phyloP scores from a whole-genome alignment of 225 moss, liverwort and hornwort genomes.

The Pleurozium schreberi region DNA sequence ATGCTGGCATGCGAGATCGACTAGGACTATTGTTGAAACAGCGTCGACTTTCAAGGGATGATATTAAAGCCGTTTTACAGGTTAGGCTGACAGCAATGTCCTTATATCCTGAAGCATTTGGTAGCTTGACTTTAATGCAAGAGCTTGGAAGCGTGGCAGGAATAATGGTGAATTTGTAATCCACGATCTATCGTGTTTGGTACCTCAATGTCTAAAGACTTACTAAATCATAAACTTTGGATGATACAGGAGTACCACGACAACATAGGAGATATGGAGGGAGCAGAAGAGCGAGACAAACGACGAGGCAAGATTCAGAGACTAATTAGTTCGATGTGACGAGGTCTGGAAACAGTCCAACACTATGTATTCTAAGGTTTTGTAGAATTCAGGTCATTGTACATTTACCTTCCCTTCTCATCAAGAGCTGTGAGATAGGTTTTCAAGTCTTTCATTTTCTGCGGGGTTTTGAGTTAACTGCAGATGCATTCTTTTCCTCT shows the following conservation, averaged over 20 bases:
- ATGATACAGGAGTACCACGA: slow-evolving; percentile 69
- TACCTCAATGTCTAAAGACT: neutral
- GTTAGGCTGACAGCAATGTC: slow-evolving; percentile 12
- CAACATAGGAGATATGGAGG: slow-evolving; percentile 82
- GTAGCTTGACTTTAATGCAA: neutral
- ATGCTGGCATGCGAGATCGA: slow-evolving; percentile 79
- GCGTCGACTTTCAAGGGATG: slow-evolving; percentile 62
- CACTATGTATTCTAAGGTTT: slow-evolving; percentile 55
- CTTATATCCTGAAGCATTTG: neutral
- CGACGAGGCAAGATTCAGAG: slow-evolving; percentile 75
- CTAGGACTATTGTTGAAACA: slow-evolving; percentile 81
- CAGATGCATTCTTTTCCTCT: slow-evolving; percentile 16
- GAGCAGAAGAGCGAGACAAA: slow-evolving; percentile 77
- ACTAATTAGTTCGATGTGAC: slow-evolving; percentile 59
- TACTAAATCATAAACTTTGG: neutral
- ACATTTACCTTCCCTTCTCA: slow-evolving; percentile 25
- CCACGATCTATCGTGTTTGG: neutral
- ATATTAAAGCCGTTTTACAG: slow-evolving; percentile 76
- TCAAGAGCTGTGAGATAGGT: slow-evolving; percentile 15
- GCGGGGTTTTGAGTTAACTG: slow-evolving; percentile 1
- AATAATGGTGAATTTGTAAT: neutral
- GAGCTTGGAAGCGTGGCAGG: neutral
- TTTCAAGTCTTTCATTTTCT: slow-evolving; percentile 11
- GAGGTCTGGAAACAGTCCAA: slow-evolving; percentile 5
- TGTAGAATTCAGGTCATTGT: slow-evolving; percentile 55